Conservation (phyloP, 805 yeast genomes). For the Starmerella apicola region DNA sequence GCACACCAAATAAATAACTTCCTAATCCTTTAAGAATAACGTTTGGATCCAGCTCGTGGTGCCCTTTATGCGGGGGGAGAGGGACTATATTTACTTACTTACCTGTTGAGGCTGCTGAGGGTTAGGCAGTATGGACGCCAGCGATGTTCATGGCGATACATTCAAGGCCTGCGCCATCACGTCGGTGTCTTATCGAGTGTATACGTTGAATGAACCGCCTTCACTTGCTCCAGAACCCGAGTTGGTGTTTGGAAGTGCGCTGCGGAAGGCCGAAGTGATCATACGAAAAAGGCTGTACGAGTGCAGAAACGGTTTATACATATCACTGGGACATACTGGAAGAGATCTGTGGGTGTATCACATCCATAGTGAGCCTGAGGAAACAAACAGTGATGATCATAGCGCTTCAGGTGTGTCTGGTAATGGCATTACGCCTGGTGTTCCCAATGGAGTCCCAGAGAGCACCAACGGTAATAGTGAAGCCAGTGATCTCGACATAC, state of each 20-base stretch:
- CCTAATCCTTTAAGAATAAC: too few relatives aligned
- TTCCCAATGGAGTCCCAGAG: not conserved
- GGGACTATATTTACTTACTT: too few relatives aligned
- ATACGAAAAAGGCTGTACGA: conserved; percentile 13
- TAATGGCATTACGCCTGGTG: not conserved
- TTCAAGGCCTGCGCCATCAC: conserved; percentile 15
- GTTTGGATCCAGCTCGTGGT: too few relatives aligned
- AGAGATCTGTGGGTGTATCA: conserved; percentile 21
- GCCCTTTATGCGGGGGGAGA: too few relatives aligned
- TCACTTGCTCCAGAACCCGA: not conserved
- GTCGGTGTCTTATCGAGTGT: conserved; percentile 14
- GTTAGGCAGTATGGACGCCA: conserved; percentile 9
- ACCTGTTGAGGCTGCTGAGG: too few relatives aligned
- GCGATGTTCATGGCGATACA: conserved; percentile 16
- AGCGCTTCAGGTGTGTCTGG: not conserved
- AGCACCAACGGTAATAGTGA: not conserved
- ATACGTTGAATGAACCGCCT: conserved; percentile 1
- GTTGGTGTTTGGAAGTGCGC: conserved; percentile 1
- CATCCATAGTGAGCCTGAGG: not conserved
- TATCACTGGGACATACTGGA: conserved; percentile 13
- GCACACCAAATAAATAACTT: too few relatives aligned
- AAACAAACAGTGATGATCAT: not conserved
- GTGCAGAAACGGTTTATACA: not conserved
- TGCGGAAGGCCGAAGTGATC: conserved; percentile 17
- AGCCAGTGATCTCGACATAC: not conserved